phyloP scores from a whole-genome alignment of 495 filamentous ascomycete genomes.

The Penicillium psychrofluorescens region DNA sequence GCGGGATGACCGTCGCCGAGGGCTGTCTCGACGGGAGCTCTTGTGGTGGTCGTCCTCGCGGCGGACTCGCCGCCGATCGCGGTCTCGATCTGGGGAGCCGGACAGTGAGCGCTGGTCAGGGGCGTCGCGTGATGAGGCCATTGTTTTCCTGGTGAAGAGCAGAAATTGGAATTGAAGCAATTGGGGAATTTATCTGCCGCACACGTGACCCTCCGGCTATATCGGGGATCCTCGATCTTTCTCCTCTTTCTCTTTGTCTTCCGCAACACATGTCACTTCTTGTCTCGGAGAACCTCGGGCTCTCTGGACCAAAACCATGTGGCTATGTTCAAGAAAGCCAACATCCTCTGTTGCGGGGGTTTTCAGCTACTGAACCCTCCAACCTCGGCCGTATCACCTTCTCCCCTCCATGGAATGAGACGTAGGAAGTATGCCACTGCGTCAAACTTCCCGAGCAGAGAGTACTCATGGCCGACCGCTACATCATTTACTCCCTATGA shows the following conservation, averaged over 20 bases:
- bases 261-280: not conserved
- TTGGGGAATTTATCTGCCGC: constrained; percentile 5
- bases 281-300: constrained; percentile 4
- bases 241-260: not conserved
- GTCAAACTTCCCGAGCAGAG: constrained; percentile 13
- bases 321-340: constrained; percentile 33
- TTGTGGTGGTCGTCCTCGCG: constrained; percentile 12
- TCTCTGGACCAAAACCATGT: constrained; percentile 26
- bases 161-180: not conserved
- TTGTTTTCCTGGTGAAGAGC: constrained; percentile 2
- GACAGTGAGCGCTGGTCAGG: constrained; percentile 15
- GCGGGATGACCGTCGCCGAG: constrained; percentile 22
- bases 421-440: constrained; percentile 25
- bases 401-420: constrained; percentile 1
- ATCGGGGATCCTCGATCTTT: not conserved
- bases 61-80: constrained; percentile 18
- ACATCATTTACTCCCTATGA: constrained; percentile 74
- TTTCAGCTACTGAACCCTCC: constrained; percentile 22
- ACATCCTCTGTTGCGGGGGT: constrained; percentile 15
- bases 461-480: constrained; percentile 30
- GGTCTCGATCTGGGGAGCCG: constrained; percentile 11
- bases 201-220: constrained; percentile 15
- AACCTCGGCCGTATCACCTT: constrained; percentile 10
- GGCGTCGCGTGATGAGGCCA: constrained; percentile 17
- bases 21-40: constrained; percentile 22